These are phyloP conservation scores for Linnemannia hyalina DNA, from an alignment of 192 early-diverging fungal species.

Conservation along the genomic window DNA sequence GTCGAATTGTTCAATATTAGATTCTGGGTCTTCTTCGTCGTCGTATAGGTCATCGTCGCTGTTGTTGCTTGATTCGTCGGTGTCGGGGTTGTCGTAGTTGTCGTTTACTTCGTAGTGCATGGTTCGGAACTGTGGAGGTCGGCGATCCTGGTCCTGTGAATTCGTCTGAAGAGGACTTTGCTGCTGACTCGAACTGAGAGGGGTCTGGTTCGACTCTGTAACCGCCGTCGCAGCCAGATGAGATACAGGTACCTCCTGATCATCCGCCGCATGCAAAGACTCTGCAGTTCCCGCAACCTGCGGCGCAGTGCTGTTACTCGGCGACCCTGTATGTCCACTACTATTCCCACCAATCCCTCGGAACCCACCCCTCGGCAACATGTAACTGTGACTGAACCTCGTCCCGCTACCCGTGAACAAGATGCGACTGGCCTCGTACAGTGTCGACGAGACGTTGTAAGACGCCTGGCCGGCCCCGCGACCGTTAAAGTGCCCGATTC, in stretches of 20 bases:
- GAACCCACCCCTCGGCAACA: constrained; percentile 49
- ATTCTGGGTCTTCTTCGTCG: constrained; percentile 10
- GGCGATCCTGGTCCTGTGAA: background rate
- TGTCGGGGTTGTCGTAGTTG: background rate
- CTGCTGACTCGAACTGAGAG: background rate
- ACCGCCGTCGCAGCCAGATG: too few species aligned
- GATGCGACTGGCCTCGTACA: constrained; percentile 29
- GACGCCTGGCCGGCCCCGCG: constrained; percentile 37
- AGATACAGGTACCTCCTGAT: background rate
- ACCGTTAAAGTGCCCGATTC: constrained; percentile 30
- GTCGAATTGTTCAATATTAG: constrained; percentile 13
- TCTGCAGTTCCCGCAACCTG: constrained; percentile 17
- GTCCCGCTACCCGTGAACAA: constrained; percentile 51
- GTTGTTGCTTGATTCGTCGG: background rate
- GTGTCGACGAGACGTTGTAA: constrained; percentile 37
- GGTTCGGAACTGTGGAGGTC: background rate
- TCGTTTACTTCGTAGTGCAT: background rate
- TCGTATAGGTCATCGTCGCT: background rate
- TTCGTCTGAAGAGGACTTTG: background rate
- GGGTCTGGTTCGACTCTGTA: background rate
- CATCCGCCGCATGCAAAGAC: background rate
- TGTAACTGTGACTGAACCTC: constrained; percentile 33
- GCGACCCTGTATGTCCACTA: constrained; percentile 25
- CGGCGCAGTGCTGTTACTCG: background rate
- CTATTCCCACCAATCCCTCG: constrained; percentile 48